These are phyloP conservation scores for Ascoidea tarda DNA, from an alignment of 805 yeast genomes.

Conservation along the genomic window DNA sequence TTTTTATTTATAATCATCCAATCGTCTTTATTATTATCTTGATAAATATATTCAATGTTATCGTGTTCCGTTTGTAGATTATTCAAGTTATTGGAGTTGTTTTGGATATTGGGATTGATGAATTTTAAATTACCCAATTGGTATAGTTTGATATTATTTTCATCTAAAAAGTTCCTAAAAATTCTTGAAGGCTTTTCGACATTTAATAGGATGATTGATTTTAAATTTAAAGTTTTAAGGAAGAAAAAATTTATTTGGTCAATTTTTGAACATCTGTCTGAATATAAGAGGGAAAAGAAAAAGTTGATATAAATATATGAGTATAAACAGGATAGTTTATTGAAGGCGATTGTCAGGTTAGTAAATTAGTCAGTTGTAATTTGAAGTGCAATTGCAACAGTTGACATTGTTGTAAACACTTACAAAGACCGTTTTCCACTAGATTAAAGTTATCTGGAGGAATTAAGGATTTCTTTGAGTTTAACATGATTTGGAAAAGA, in stretches of 20 bases:
- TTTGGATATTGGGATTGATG: constrained; percentile 14
- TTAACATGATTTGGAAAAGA: no score
- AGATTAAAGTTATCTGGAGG: constrained; percentile 90
- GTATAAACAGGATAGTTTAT: background rate
- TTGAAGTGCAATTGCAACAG: background rate
- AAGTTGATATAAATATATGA: no score
- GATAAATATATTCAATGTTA: constrained; percentile 11
- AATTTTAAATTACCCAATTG: constrained; percentile 7
- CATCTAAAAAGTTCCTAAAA: constrained; percentile 49
- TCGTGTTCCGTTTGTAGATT: background rate
- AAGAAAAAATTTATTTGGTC: constrained; percentile 71
- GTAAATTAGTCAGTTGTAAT: background rate
- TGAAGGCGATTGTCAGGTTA: constrained; percentile 3
- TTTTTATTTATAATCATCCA: constrained; percentile 69
- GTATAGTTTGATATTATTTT: constrained; percentile 34
- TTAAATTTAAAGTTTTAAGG: constrained; percentile 54
- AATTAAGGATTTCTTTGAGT: constrained; percentile 42
- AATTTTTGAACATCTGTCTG: constrained; percentile 61
- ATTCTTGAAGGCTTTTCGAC: constrained; percentile 75
- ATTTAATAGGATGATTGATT: constrained; percentile 60
- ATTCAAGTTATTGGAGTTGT: constrained; percentile 8
- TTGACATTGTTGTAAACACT: constrained; percentile 8
- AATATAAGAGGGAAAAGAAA: no score
- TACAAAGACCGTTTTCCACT: constrained; percentile 71
- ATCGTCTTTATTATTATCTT: constrained; percentile 19